Base-by-base conservation (phyloP, 2,329 filamentous ascomycete genomes). In the Fusarium ramigenum region DNA sequence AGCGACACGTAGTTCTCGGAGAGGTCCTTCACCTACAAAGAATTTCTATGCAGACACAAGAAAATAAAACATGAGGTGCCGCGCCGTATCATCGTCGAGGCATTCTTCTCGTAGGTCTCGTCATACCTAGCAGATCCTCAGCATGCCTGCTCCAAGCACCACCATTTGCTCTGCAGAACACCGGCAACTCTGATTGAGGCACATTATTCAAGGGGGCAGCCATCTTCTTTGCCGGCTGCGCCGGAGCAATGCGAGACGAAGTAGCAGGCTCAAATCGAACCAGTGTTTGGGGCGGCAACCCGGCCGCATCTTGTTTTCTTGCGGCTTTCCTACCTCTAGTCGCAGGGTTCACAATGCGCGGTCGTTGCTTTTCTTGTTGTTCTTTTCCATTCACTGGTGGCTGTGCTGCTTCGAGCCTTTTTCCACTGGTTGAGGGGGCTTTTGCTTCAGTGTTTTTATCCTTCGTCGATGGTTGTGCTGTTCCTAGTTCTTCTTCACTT, bases 81-180 rank as follows among this genome's bases (percentile, higher is more conserved):
- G 21, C 37, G 28, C 42, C n/a, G n/a, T n/a, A 56, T 69, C 52
- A 65, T 37, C 62, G 53, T 37, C 63, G 66, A 23, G 50, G 34
- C 19, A 46, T 52, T 40, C 62, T 69, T 58, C 64, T 72, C 79
- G 53, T 83, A 40, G 91, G 91, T 53, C 89, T 85, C 77, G 86
- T 89, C 76, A 84, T 87, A 42, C 88, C 90, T 70, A 93, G 87
- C 52, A 93, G 77, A 78, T 93, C 92, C 72, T 89, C 85, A 2
- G 92, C 91, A 77, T 93, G 91, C 30, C 85, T 87, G 74, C 90
- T 93, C 92, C 92, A 93, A 1, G 92, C 88, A 6, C 91, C 91
- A 21, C 88, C 83, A 73, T 87, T 88, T 7, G 84, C 86, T 75
- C 83, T 86, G 4, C 81, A 81, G 63, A 88, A 87, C 4, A 83